Evolutionary conservation across 2,329 filamentous ascomycete genomes (phyloP), one percentile per base, ranked within the genome.

Genomic region (Penicillium sp.): DNA sequence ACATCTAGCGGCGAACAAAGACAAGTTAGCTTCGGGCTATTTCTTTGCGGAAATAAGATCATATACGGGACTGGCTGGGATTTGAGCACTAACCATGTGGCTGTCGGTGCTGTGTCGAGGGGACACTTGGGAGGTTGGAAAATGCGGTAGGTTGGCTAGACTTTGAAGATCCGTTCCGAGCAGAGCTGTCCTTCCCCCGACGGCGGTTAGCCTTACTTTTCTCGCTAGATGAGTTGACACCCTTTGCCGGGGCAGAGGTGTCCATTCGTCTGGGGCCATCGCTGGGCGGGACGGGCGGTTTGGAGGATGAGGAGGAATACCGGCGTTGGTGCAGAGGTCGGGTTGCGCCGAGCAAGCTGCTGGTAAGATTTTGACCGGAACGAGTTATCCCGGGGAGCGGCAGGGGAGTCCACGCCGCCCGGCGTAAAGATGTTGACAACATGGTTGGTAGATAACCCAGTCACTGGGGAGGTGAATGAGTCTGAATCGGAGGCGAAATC

Each of bases 1-100:
- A 97, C 79, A 64, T 94, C 93, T 97, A 58, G 12, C 26, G 13
- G 43, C 9, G 19, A n/a, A 35, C 26, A 31, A 26, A 41, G 43
- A 45, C 41, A 37, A 43, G 45, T 53, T 45, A 54, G 44, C n/a
- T 31, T 47, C 21, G 1, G n/a, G 8, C 15, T 6, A 19, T 24
- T 37, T 24, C 35, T 32, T 35, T 21, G 21, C 13, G 22, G 6
- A 21, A 42, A 38, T 15, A 39, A 32, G 1, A 4, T 13, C 2
- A n/a, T 28, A 5, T 9, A n/a, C 3, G 10, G 4, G 10, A 15
- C 29, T 17, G 10, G 37, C 6, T 17, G 6, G 22, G 7, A 5
- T 15, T 29, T 21, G 24, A 48, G 28, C 13, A 53, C 65, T 61
- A 55, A 76, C 74, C 73, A 64, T 74, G 68, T 22, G 72, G 71